phyloP scores from a whole-genome alignment of 2,329 filamentous ascomycete species.

The Tolypocladium sp. region DNA sequence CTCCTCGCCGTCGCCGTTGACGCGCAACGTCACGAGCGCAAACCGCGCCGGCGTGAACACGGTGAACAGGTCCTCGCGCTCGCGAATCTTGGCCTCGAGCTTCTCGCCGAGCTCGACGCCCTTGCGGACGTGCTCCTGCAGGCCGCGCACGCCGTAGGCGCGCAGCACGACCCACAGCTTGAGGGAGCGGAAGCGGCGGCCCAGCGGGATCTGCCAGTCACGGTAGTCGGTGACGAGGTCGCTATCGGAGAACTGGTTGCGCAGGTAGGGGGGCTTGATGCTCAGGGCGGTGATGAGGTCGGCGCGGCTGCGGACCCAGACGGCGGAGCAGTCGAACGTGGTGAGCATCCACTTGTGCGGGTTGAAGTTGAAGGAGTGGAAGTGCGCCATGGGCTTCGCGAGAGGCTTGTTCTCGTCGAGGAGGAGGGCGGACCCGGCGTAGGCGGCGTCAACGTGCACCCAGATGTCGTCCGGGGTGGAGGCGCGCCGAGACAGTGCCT shows the following conservation, averaged over 20 bases:
- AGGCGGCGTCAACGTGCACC: conserved; percentile 92
- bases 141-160: conserved; percentile 67
- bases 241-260: conserved; percentile 70
- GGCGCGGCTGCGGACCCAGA: conserved; percentile 67
- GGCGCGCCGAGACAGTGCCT: conserved; percentile 25
- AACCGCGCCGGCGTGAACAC: conserved; percentile 69
- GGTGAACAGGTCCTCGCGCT: conserved; percentile 61
- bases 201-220: conserved; percentile 94
- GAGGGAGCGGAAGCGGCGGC: conserved; percentile 74
- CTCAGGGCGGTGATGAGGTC: conserved; percentile 74
- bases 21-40: conserved; percentile 66
- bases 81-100: conserved; percentile 53
- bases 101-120: conserved; percentile 60
- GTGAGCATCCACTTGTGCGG: conserved; percentile 97
- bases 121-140: conserved; percentile 63
- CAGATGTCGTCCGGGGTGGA: conserved; percentile 50
- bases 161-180: conserved; percentile 96
- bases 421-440: conserved; percentile 77
- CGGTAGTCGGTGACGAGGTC: conserved; percentile 90
- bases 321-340: conserved; percentile 78
- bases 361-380: conserved; percentile 91
- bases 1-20: conserved; percentile 36
- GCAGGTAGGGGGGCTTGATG: conserved; percentile 71
- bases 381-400: conserved; percentile 48
- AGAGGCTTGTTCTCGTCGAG: conserved; percentile 72